phyloP scores from a whole-genome alignment of 2,329 filamentous ascomycete species.

The Akanthomyces uredinophilus region DNA sequence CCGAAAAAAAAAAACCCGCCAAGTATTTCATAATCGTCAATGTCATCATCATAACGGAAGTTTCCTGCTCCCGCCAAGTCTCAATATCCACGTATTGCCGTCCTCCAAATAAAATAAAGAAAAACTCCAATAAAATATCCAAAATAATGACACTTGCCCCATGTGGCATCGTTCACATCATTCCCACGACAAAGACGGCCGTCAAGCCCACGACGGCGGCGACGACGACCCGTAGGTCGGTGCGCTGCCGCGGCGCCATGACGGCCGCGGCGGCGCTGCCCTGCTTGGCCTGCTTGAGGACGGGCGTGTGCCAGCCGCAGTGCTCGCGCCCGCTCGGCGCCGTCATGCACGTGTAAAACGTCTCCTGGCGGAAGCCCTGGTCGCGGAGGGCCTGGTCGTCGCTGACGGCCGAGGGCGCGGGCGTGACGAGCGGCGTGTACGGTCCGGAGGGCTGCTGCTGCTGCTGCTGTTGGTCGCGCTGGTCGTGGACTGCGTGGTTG shows the following conservation, averaged over 20 bases:
- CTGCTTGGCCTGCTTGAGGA: slow-evolving; percentile 23
- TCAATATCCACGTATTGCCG: not conserved
- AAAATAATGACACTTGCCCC: too few species aligned
- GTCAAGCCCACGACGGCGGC: slow-evolving; percentile 20
- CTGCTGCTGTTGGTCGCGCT: not conserved
- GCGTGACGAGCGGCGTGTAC: slow-evolving; percentile 28
- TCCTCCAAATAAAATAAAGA: too few species aligned
- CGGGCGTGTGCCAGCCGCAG: slow-evolving; percentile 33
- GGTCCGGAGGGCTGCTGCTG: not conserved
- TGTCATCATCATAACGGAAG: not conserved
- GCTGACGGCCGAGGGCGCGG: slow-evolving; percentile 28
- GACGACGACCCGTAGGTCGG: slow-evolving; percentile 21
- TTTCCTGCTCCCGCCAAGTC: not conserved
- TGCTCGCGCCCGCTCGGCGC: slow-evolving; percentile 24
- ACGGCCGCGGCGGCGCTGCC: slow-evolving; percentile 1
- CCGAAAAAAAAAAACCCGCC: not conserved
- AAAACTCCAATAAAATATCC: not conserved
- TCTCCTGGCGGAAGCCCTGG: slow-evolving; percentile 29
- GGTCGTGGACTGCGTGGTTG: slow-evolving; percentile 2
- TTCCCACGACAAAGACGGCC: slow-evolving; percentile 22
- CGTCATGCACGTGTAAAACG: slow-evolving; percentile 31
- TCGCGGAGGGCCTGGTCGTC: slow-evolving; percentile 26
- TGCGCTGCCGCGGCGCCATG: slow-evolving; percentile 11
- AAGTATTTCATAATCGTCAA: not conserved
- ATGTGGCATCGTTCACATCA: slow-evolving; percentile 18